Conservation (phyloP, 345 rosid genomes). For the Salix suchowensis region DNA sequence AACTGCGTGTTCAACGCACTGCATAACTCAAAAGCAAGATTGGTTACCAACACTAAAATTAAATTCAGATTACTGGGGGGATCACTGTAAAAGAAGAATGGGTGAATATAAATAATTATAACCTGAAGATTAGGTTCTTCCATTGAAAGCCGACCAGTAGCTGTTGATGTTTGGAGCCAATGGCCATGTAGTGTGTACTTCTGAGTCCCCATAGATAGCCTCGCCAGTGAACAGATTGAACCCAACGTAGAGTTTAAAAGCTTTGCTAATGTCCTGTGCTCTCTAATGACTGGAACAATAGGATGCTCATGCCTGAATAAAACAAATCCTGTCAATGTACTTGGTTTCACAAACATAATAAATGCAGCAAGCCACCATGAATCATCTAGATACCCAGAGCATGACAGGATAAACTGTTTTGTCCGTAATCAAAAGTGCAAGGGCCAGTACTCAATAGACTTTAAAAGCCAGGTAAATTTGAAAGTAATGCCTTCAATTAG, state of each 20-base stretch:
- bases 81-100: not conserved
- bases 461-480: too few species aligned
- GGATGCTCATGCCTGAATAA: slow-evolving; percentile 83
- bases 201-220: slow-evolving; percentile 58
- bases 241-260: slow-evolving; percentile 84
- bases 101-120: slow-evolving; percentile 10
- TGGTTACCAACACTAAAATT: slow-evolving; percentile 1
- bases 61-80: not conserved
- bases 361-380: not conserved
- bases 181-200: slow-evolving; percentile 77
- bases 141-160: slow-evolving; percentile 94
- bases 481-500: too few species aligned
- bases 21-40: slow-evolving; percentile 27
- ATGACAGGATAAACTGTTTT: not conserved
- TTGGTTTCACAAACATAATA: not conserved
- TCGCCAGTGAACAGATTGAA: slow-evolving; percentile 77
- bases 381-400: not conserved
- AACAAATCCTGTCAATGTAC: slow-evolving; percentile 9
- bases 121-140: slow-evolving; percentile 99
- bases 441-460: not conserved
- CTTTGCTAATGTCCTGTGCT: slow-evolving; percentile 88
- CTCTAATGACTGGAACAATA: slow-evolving; percentile 75
- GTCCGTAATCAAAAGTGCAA: too few species aligned
- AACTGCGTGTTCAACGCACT: slow-evolving; percentile 92
- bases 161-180: slow-evolving; percentile 97